Percentiles rank a stretch among this genome's conserved stretches.
Conservation (phyloP, 306 rosid genomes). For the Castanospermum australe region DNA sequence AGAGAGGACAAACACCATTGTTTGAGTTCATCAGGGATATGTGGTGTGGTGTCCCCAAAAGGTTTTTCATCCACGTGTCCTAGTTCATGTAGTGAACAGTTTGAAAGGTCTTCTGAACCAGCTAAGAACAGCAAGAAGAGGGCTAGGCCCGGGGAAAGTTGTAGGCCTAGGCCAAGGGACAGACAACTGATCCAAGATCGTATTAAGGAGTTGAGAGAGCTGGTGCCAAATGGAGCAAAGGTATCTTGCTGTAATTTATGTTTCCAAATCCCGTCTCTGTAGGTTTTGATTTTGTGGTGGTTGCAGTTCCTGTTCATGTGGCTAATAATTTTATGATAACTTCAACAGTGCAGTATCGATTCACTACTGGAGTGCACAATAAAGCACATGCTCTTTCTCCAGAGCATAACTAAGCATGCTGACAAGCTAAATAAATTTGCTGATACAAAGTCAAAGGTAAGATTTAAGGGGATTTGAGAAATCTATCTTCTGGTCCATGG, state of each 20-base stretch:
- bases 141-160: constrained; percentile 85
- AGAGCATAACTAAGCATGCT: constrained; percentile 80
- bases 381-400: constrained; percentile 92
- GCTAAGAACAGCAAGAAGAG: constrained; percentile 83
- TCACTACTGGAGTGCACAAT: constrained; percentile 86
- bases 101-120: constrained; percentile 77
- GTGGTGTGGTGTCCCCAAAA: constrained; percentile 66
- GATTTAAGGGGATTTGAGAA: not conserved
- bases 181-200: constrained; percentile 99
- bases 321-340: constrained; percentile 38
- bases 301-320: constrained; percentile 16
- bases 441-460: constrained; percentile 60
- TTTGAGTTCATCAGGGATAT: constrained; percentile 75
- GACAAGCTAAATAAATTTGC: constrained; percentile 74
- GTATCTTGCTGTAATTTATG: constrained; percentile 36
- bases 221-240: constrained; percentile 94
- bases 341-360: constrained; percentile 88
- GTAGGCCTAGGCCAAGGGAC: constrained; percentile 98
- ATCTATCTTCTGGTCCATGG: not conserved
- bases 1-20: constrained; percentile 60
- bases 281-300: constrained; percentile 23
- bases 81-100: constrained; percentile 68
- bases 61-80: constrained; percentile 77
- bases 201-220: constrained; percentile 88
- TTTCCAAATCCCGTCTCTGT: constrained; percentile 10